A percentile compares a stretch with the other conserved stretches of the same genome.
Conservation (phyloP, 1,284 basidiomycete species). For the Rhodotorula mucilaginosa region DNA sequence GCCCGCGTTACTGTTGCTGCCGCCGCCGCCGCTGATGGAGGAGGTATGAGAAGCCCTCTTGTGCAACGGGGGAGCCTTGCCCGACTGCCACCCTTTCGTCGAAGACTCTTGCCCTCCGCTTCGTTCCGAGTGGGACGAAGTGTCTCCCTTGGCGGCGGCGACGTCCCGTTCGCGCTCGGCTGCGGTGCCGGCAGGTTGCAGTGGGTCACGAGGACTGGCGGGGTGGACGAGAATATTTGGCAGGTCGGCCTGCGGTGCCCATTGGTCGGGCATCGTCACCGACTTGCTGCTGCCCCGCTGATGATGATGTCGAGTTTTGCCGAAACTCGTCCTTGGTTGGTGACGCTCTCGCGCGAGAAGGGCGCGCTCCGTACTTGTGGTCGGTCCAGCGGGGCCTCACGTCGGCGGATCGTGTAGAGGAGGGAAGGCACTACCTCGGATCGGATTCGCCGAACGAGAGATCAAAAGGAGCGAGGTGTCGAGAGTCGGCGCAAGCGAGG, state of each 20-base stretch:
- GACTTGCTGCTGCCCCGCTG: not conserved
- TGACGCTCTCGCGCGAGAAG: too few relatives aligned
- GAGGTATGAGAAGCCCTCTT: not conserved
- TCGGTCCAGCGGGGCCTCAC: too few relatives aligned
- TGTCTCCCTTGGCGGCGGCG: not conserved
- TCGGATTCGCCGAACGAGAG: too few relatives aligned
- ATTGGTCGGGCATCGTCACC: not conserved
- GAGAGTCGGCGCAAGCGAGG: too few relatives aligned
- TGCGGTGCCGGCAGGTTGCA: not conserved
- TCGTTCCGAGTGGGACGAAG: not conserved
- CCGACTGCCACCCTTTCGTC: not conserved
- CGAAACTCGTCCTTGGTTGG: not conserved
- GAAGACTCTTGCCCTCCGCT: not conserved
- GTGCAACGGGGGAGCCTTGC: not conserved
- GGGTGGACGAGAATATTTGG: conserved; percentile 14
- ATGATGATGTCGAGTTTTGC: not conserved
- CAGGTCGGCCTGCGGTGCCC: not conserved
- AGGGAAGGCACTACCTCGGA: too few relatives aligned
- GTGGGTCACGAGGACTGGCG: conserved; percentile 3
- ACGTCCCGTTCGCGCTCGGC: not conserved
- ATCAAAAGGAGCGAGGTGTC: too few relatives aligned
- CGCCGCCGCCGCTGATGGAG: not conserved
- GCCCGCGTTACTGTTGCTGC: not conserved
- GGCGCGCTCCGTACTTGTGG: too few relatives aligned
- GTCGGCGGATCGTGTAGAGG: too few relatives aligned